These are phyloP conservation scores for Aspergillus pseudotamarii DNA, from an alignment of 2,329 filamentous ascomycete genomes.

Conservation along the genomic window DNA sequence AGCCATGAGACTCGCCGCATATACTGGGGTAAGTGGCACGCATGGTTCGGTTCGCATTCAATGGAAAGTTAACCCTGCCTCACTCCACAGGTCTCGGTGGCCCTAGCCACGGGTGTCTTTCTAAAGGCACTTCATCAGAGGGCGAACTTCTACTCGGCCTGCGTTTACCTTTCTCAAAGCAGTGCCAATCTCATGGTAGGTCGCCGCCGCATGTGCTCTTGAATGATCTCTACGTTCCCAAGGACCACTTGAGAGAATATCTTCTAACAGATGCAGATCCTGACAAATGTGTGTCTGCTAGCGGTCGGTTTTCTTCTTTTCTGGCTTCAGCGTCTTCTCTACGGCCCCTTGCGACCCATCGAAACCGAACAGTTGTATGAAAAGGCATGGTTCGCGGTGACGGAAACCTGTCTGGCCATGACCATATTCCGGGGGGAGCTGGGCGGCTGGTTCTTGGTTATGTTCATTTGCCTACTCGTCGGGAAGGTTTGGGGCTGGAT, in stretches of 20 bases:
- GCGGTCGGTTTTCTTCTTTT: constrained; percentile 80
- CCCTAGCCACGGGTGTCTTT: constrained; percentile 80
- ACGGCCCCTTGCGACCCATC: constrained; percentile 84
- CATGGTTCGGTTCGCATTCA: not conserved
- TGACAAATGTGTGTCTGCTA: constrained; percentile 88
- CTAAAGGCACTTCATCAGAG: constrained; percentile 91
- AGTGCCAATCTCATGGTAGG: constrained; percentile 90
- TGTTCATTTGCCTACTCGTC: constrained; percentile 91
- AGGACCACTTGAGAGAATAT: not conserved
- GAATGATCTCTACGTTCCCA: not conserved
- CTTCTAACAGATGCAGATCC: constrained; percentile 61
- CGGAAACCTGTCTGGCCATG: constrained; percentile 96
- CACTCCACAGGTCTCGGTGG: constrained; percentile 69
- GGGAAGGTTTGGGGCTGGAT: constrained; percentile 99
- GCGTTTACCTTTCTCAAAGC: constrained; percentile 94
- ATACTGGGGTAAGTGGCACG: constrained; percentile 52
- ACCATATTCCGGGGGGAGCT: constrained; percentile 96
- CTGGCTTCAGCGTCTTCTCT: constrained; percentile 85
- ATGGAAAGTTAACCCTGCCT: constrained; percentile 10
- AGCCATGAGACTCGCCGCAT: constrained; percentile 54
- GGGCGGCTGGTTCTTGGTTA: constrained; percentile 89
- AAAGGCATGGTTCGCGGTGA: constrained; percentile 96
- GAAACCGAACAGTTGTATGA: constrained; percentile 98
- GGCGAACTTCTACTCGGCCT: constrained; percentile 97
- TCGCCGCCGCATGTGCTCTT: constrained; percentile 19